These are phyloP conservation scores for Lachancea thermotolerans DNA, from an alignment of 805 yeast genomes.

Conservation along the genomic window DNA sequence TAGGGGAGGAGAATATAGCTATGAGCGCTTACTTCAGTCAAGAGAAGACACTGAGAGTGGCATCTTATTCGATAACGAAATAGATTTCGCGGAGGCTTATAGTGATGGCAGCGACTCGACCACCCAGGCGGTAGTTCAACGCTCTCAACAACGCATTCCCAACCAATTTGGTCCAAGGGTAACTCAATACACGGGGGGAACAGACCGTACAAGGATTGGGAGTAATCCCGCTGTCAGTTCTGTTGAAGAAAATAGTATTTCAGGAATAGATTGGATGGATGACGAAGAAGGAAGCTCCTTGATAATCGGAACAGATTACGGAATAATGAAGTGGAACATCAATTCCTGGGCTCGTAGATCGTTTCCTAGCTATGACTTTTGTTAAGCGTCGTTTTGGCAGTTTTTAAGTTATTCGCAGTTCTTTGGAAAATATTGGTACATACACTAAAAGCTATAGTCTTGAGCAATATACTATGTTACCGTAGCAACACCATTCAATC, in stretches of 20 bases:
- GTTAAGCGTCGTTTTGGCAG: constrained; percentile 10
- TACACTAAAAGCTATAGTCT: too few relatives aligned
- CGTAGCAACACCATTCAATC: constrained; percentile 21
- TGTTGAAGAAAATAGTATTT: constrained; percentile 41
- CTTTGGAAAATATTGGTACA: too few relatives aligned
- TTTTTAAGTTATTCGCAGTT: neutral
- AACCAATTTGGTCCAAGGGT: neutral
- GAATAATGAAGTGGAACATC: constrained; percentile 63
- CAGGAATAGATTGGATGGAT: constrained; percentile 56
- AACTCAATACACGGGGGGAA: neutral
- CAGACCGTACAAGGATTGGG: neutral
- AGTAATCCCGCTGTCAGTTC: constrained; percentile 8
- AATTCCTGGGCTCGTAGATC: constrained; percentile 58
- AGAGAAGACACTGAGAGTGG: neutral
- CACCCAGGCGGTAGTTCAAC: neutral
- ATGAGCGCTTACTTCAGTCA: neutral
- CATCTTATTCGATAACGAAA: neutral
- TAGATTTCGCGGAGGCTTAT: constrained; percentile 11
- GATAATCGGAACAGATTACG: constrained; percentile 59
- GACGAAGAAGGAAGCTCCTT: constrained; percentile 45
- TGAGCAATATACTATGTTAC: too few relatives aligned
- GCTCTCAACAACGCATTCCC: neutral
- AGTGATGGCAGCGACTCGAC: constrained; percentile 10
- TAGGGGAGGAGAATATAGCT: neutral
- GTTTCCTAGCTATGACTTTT: constrained; percentile 47